Evolutionary conservation across 176 grass and related monocot genomes (phyloP).

Genomic region (bread wheat (Triticum aestivum)): DNA sequence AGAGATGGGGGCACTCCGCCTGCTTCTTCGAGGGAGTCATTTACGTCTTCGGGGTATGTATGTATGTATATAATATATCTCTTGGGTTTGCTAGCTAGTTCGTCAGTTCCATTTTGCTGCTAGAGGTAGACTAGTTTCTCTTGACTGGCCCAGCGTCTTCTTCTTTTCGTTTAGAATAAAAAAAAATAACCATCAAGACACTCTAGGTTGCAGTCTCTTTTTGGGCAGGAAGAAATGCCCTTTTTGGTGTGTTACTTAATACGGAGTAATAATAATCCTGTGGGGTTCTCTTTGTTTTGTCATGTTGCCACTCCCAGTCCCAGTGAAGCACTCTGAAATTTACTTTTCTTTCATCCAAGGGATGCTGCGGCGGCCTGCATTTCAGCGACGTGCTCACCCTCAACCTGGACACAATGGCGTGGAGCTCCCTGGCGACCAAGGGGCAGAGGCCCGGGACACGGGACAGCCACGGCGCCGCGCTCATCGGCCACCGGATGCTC

Average conservation of each 20-base stretch:
- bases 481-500: conserved; percentile 83
- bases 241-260: conserved; percentile 34
- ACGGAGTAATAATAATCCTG: neutral
- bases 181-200: neutral
- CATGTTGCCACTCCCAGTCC: neutral
- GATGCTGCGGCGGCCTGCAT: conserved; percentile 94
- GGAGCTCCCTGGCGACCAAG: conserved; percentile 73
- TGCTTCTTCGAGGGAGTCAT: conserved; percentile 81
- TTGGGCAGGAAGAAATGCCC: neutral
- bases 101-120: neutral
- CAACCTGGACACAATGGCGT: conserved; percentile 81
- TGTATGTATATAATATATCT: neutral
- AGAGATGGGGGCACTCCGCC: conserved; percentile 97
- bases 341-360: conserved; percentile 16
- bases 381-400: conserved; percentile 86
- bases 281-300: conserved; percentile 17
- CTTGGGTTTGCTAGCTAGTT: neutral
- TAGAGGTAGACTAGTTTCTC: too few relatives aligned
- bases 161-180: too few relatives aligned
- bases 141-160: neutral
- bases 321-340: neutral
- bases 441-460: conserved; percentile 79
- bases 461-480: conserved; percentile 70
- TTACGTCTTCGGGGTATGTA: conserved; percentile 88
- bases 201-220: neutral